Evolutionary conservation across 2,329 filamentous ascomycete genomes (phyloP), one percentile per base, ranked within the genome.

Genomic region (Metarhizium rileyi): DNA sequence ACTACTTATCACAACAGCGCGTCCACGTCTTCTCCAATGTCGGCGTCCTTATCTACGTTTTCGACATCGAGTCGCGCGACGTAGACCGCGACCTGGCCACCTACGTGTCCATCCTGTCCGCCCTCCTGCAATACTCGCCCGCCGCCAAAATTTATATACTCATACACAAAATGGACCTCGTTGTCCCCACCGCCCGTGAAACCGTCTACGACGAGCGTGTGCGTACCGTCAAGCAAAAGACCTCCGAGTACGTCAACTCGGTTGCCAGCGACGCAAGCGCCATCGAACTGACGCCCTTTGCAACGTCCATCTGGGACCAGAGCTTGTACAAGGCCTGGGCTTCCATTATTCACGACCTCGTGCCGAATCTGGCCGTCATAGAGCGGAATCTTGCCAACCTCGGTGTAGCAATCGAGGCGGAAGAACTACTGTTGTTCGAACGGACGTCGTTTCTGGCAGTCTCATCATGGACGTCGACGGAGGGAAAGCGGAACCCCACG

Each of bases 161-260:
- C 42, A 87, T 98, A 57, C 93, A 98, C 82, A 98, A 98, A 71
- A 96, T 98, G 87, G 93, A 98, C 66, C 80, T 98, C 25, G 89
- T 97, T 45, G 86, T 90, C 57, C 80, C 83, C 36, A 80, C 86
- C 50, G 81, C 86, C 57, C 86, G 90, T 53, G 84, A 90, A 63
- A 74, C 81, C 51, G 81, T 95, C 55, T 96, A 95, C 67, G 84
- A 91, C 54, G 87, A 95, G 60, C 84, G 89, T 53, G 84, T 90
- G 23, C 75, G 80, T 27, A 74, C 90, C 49, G 87, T 96, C 54
- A 80, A 84, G 51, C 79, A 82, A 55, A 87, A 88, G 62, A 90
- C 87, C 2, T 59, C 66, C 38, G 78, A 81, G 61, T 75, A 75
- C 56, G 69, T 73, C 43, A 60, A 63, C 48, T 63, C 63, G 5